Base-by-base conservation (phyloP, 164 flowering plant genomes). In the Tinospora cordifolia region DNA sequence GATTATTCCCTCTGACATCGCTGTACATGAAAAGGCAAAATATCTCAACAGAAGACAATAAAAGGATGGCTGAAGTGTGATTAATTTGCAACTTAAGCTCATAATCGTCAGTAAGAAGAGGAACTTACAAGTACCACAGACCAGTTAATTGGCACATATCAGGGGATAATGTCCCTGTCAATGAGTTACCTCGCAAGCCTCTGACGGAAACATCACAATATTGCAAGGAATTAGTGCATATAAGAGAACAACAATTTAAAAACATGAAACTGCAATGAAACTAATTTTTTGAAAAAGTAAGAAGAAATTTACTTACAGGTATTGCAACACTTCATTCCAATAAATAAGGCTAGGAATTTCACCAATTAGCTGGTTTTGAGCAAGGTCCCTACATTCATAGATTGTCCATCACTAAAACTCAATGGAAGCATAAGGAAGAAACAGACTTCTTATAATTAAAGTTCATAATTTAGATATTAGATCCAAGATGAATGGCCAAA, bases 121-220 rank as follows among this genome's bases (percentile, higher is more conserved):
- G 0, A 2, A 87, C 98, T 82, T 76, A 93, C 98, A 93, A 93
- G 66, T 85, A 93, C 96, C 97, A 93, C 75, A 93, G 78, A 62
- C 98, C 97, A 30, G 97, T 90, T 71, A 93, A 74, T 75, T 93
- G 98, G 77, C 98, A 93, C 88, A 93, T 91, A 74, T 93, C 97
- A 58, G 92, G 85, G 12, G 97, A 91, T 69, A 93, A 59, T 17
- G 85, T 80, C 71, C 98, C 98, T 10, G 91, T 87, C 70, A 91
- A 75, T 0, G 70, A 81, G 72, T 93, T 93, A 7, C 88, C 94
- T 1, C 98, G 82, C 63, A 93, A 71, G 2, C 98, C 98, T 11
- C 98, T 93, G 77, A 14, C 63, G 65, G 3, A 69, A 27, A 60
- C 5, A 57, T 22, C 22, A 69, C 57, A 67, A 54, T 34, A 27